Evolutionary conservation across 2,329 filamentous ascomycete species (phyloP), one percentile per base, ranked within the genome.

Genomic region (Chaetomium sp.): DNA sequence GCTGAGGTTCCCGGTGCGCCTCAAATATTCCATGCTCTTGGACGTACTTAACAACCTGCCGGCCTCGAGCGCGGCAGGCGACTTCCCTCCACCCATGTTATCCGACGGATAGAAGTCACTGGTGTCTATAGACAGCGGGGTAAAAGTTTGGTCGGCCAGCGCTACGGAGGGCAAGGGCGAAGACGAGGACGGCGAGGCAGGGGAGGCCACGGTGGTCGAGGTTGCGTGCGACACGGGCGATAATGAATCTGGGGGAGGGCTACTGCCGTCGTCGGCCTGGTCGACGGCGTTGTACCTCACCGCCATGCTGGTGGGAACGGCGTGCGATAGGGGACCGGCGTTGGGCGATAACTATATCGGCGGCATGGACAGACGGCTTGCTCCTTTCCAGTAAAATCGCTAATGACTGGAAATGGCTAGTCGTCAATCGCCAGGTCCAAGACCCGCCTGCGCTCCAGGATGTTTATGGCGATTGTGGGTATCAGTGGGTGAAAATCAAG

Each of bases 81-180:
- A 63, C 51, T 42, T 65, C 16, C 42, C 62, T 12, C 50, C 62
- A 7, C 50, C 57, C 33, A 57, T 42, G 8, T 12, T 27, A 0
- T 47, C 38, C 38, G 67, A 60, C 25, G 60, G 21, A 29, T 54
- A 61, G 49, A 63, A 64, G n/a, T 71, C 70, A 60, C 72, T 71
- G 57, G 66, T 69, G 65, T 70, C 67, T 71, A 75, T 71, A 21
- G 74, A 75, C 49, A 76, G 60, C n/a, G 74, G 74, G 57, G 74
- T 76, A 23, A 73, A 72, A 9, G 70, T 67, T 57, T 71, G 65
- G 29, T 73, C 71, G 65, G 69, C 69, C n/a, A 74, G 64, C 21
- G 66, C 65, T 27, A 71, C 55, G 51, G 68, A 71, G 51, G 71
- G 69, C 49, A 69, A 65, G 50, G 67, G 65, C 38, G 67, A 69